These are phyloP conservation scores for Cryptococcus sp. DNA, from an alignment of 1,284 basidiomycete genomes.

Conservation along the genomic window DNA sequence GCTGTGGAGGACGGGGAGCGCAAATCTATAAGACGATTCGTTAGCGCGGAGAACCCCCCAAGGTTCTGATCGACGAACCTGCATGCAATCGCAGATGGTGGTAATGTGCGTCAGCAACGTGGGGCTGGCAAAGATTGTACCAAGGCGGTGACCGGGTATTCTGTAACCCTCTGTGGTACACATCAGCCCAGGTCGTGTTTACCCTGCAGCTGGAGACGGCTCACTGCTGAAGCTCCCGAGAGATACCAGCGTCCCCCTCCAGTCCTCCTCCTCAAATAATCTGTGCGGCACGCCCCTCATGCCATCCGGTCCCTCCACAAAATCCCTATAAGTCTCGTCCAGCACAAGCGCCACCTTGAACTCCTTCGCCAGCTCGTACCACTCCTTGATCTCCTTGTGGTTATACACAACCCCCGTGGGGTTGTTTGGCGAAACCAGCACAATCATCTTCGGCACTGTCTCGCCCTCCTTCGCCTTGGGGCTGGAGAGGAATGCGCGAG, in stretches of 20 bases:
- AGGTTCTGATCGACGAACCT: constrained; percentile 36
- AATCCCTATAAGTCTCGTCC: constrained; percentile 88
- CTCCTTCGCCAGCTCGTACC: constrained; percentile 61
- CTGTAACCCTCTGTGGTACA: constrained; percentile 65
- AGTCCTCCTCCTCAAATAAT: constrained; percentile 53
- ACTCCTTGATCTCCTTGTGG: constrained; percentile 59
- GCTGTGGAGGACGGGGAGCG: constrained; percentile 66
- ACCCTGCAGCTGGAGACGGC: constrained; percentile 8
- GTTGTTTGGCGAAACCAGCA: constrained; percentile 61
- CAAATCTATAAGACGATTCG: constrained; percentile 58
- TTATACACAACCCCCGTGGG: constrained; percentile 72
- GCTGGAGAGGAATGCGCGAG: constrained; percentile 24
- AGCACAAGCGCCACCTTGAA: constrained; percentile 68
- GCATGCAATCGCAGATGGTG: constrained; percentile 71
- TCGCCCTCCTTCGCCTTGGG: background rate
- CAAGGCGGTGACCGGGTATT: constrained; percentile 80
- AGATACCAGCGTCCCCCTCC: constrained; percentile 65
- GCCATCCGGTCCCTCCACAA: constrained; percentile 54
- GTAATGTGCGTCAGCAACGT: constrained; percentile 57
- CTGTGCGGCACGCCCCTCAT: constrained; percentile 37
- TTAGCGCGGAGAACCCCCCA: constrained; percentile 3
- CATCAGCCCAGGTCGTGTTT: background rate
- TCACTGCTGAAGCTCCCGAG: constrained; percentile 66
- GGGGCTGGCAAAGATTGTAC: constrained; percentile 67
- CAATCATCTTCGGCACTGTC: constrained; percentile 59